Evolutionary conservation across 441 rosid species (phyloP).

Genomic region (Mallotus repandus): DNA sequence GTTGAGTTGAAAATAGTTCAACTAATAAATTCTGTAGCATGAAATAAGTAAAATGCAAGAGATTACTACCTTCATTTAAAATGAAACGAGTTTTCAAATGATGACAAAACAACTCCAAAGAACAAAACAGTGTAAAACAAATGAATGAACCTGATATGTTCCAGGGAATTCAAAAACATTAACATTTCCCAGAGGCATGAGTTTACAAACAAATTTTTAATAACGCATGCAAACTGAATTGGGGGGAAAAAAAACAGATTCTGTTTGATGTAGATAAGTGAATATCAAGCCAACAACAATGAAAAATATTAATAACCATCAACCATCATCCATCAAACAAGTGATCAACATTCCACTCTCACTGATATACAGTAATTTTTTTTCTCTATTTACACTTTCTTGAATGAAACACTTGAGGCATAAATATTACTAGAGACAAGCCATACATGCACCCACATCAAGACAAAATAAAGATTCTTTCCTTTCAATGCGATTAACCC

Average conservation of each 20-base stretch:
- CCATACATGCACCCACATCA: not conserved
- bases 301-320: not conserved
- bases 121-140: not conserved
- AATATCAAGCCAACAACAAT: conserved; percentile 5
- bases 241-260: not conserved
- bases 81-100: not conserved
- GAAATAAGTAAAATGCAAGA: not conserved
- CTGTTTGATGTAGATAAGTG: not conserved
- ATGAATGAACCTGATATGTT: not conserved
- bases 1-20: not conserved
- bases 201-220: not conserved
- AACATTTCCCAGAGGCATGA: not conserved
- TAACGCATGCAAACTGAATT: not conserved
- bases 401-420: conserved; percentile 19
- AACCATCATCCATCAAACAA: no score
- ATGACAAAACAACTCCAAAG: not conserved
- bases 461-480: conserved; percentile 28
- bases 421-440: conserved; percentile 16
- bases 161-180: not conserved
- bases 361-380: not conserved
- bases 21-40: not conserved
- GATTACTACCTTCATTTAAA: not conserved
- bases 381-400: not conserved
- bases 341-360: not conserved
- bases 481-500: conserved; percentile 26